Percentiles rank a stretch among this genome's conserved stretches.
These are phyloP conservation scores for Nicotiana otophora DNA, from an alignment of 257 asterid species.

Conservation along the genomic window DNA sequence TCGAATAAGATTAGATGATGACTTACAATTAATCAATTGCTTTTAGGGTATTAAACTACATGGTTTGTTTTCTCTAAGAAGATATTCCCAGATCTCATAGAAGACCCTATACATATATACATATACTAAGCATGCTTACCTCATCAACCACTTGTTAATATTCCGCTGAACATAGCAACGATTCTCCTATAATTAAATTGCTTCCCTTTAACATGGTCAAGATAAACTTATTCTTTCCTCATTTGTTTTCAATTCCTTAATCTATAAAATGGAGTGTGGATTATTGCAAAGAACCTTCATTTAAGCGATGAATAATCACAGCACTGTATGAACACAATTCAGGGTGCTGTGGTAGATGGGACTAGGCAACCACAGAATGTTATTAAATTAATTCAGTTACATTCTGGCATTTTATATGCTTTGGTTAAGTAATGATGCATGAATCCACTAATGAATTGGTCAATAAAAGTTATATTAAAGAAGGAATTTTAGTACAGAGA, in stretches of 20 bases:
- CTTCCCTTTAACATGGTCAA: conserved; percentile 41
- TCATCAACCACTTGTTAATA: neutral
- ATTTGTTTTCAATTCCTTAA: neutral
- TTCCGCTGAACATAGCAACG: neutral
- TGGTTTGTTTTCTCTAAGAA: neutral
- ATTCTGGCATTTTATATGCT: conserved; percentile 7
- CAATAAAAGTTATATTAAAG: conserved; percentile 29
- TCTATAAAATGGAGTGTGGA: conserved; percentile 20
- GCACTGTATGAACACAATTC: conserved; percentile 16
- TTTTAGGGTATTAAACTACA: neutral
- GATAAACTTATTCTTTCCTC: conserved; percentile 22
- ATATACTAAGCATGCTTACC: neutral
- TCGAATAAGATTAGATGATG: neutral
- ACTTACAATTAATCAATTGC: neutral
- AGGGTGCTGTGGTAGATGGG: conserved; percentile 41
- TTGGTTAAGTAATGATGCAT: conserved; percentile 34
- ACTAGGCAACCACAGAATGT: conserved; percentile 39
- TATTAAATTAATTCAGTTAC: neutral
- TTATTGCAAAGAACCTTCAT: conserved; percentile 42
- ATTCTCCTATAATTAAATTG: conserved; percentile 8
- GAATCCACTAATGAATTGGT: conserved; percentile 62
- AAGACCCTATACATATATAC: neutral
- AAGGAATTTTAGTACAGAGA: conserved; percentile 20
- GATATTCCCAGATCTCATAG: neutral
- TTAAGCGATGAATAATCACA: conserved; percentile 39